Base-by-base conservation (phyloP, 257 asterid species). In the Coffea canephora region DNA sequence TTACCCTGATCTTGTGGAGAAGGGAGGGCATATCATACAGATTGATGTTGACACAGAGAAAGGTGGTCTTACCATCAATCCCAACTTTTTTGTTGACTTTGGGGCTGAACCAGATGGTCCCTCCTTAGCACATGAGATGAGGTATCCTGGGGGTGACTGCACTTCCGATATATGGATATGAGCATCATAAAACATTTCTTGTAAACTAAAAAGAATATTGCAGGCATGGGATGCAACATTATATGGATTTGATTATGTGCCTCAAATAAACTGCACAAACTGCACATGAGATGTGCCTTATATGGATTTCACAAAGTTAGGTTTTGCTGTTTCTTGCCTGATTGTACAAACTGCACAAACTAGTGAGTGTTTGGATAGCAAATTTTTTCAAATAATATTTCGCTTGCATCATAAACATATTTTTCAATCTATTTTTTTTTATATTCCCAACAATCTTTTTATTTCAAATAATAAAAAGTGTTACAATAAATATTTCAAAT, bases 111-210 rank as follows among this genome's bases (percentile, higher is more conserved):
- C 98, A 1, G 94, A 91, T 45, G 99, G 99, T 75, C 94, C 99
- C n/a, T 85, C 99, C 13, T 83, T 95, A 82, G 97, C 97, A 0
- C 99, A 95, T 62, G 99, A 95, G 68, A 95, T 95, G 99, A 88
- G 99, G 50, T 95, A 95, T 88, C 99, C 98, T 0, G 99, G 99
- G 18, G 99, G 99, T 25, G 99, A 95, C 85, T 95, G 99, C 94
- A 95, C 99, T 45, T 95, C 99, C 3, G 99, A 95, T 78, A 95
- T 95, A 34, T 95, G 99, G 99, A 84, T 91, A 62, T 95, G 70
- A 83, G 68, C 62, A 31, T 65, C 74, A 5, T 43, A 0, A 0
- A 1, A 39, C 23, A 14, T 68, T 74, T 59, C 7, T 55, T 1
- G n/a, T 39, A 7, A 16, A 39, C 61, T 3, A 59, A 41, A 5